Conservation (phyloP, 768 basidiomycete genomes). For the Rhizopogon vinicolor region DNA sequence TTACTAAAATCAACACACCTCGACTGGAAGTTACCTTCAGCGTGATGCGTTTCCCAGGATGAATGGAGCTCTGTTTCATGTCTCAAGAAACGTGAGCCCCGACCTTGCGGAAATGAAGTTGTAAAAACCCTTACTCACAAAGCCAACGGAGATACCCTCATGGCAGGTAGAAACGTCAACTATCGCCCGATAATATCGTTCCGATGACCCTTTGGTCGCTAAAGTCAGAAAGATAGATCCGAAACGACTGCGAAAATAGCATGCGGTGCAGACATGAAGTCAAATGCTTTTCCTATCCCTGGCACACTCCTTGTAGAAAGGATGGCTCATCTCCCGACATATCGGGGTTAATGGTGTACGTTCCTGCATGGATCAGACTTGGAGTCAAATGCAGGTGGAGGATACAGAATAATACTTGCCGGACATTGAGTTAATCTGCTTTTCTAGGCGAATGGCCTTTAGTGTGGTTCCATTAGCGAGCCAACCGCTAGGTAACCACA, state of each 20-base stretch:
- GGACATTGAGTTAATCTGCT: constrained; percentile 24
- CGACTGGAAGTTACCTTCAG: neutral
- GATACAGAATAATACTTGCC: constrained; percentile 16
- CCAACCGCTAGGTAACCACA: neutral
- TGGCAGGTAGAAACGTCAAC: constrained; percentile 32
- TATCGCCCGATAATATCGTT: constrained; percentile 28
- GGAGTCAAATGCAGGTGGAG: neutral
- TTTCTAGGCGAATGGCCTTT: neutral
- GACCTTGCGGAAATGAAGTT: neutral
- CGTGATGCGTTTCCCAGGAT: constrained; percentile 2
- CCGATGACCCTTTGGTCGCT: constrained; percentile 35
- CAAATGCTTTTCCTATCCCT: constrained; percentile 12
- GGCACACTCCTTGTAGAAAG: constrained; percentile 7
- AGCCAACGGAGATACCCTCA: constrained; percentile 28
- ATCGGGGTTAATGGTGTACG: constrained; percentile 37
- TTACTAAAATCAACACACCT: constrained; percentile 1
- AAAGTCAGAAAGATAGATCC: constrained; percentile 35
- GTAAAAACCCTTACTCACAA: constrained; percentile 5
- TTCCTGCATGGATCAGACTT: constrained; percentile 23
- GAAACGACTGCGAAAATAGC: constrained; percentile 36
- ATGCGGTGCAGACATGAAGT: constrained; percentile 10
- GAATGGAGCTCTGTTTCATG: neutral
- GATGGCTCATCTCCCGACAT: constrained; percentile 22
- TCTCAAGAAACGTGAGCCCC: constrained; percentile 7
- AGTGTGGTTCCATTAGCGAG: neutral